Evolutionary conservation across 495 filamentous ascomycete species (phyloP), one percentile per base, ranked within the genome.

Genomic region (Pyrenula massariospora): DNA sequence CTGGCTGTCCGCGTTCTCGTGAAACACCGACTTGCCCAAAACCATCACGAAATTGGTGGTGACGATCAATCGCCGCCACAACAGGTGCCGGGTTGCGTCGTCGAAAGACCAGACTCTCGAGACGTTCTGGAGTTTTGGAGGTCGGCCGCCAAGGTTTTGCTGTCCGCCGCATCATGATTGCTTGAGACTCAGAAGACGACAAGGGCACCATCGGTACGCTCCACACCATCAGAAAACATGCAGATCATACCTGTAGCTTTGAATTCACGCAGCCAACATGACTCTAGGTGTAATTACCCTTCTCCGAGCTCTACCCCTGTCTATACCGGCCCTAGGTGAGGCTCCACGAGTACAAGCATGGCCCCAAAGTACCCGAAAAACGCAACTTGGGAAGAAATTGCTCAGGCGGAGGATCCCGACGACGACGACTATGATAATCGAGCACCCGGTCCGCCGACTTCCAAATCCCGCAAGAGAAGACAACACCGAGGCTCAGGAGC

Each of bases 361-460:
- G 31, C 31, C 15, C 31, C 31, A 42, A 42, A 42, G 15, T 42
- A 42, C 15, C 31, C 31, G 31, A 42, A 42, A 42, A 42, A 42
- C 15, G 31, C 31, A 5, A 42, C 31, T 8, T 42, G 31, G 31
- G 84, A 88, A 56, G 80, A 79, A 59, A 80, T 92, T 61, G 88
- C 84, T 22, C 90, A 83, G 71, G 87, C 87, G 64, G 93, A 89
- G 50, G 90, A 95, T 62, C 81, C 89, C 0, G 82, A 89, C 50
- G 90, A 95, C 60, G 84, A 85, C 50, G 88, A 89, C 65, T 95
- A 88, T 67, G 75, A 63, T 67, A 81, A 66, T 54, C 74, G 64
- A 54, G 66, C 63, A 59, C 71, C 64, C 63, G 68, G 70, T 58
- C 62, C 62, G 19, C 55, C 71, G 22, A 63, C 59, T 12, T 65